Evolutionary conservation across 371 early-diverging fungal genomes (phyloP).

Genomic region (Mucor irregularis): DNA sequence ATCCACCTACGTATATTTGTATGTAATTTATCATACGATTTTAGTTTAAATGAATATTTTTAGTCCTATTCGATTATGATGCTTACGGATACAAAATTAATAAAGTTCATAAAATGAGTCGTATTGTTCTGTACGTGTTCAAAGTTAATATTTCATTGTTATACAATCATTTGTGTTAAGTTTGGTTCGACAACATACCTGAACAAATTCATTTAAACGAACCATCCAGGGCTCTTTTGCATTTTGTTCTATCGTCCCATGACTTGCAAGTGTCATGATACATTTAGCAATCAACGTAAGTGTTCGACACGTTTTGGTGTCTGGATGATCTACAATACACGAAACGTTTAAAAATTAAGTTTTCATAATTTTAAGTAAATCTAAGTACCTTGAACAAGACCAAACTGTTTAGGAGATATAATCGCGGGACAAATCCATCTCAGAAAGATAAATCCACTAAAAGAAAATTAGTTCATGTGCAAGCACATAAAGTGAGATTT

Average conservation of each 20-base stretch:
- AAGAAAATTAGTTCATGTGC: background rate
- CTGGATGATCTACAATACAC: slow-evolving; percentile 74
- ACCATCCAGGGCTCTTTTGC: slow-evolving; percentile 82
- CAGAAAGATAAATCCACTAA: slow-evolving; percentile 80
- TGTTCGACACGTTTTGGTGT: slow-evolving; percentile 63
- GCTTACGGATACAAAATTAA: slow-evolving; percentile 35
- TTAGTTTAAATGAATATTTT: background rate
- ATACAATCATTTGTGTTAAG: too few species aligned
- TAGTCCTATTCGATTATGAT: background rate
- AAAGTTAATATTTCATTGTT: too few species aligned
- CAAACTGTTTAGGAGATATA: slow-evolving; percentile 79
- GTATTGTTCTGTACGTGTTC: slow-evolving; percentile 39
- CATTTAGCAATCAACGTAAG: slow-evolving; percentile 81
- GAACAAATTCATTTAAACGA: slow-evolving; percentile 62
- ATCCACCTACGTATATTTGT: background rate
- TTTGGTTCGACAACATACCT: too few species aligned
- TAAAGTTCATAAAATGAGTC: slow-evolving; percentile 32
- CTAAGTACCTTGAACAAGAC: slow-evolving; percentile 66
- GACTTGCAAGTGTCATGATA: slow-evolving; percentile 70
- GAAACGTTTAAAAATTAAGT: too few species aligned
- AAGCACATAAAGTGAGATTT: background rate
- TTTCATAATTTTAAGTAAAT: too few species aligned
- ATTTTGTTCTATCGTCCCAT: slow-evolving; percentile 70
- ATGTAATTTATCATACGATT: background rate
- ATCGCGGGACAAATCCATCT: slow-evolving; percentile 86